Evolutionary conservation across 1,139 yeast genomes (phyloP).

Genomic region (Yamadazyma dendronema): DNA sequence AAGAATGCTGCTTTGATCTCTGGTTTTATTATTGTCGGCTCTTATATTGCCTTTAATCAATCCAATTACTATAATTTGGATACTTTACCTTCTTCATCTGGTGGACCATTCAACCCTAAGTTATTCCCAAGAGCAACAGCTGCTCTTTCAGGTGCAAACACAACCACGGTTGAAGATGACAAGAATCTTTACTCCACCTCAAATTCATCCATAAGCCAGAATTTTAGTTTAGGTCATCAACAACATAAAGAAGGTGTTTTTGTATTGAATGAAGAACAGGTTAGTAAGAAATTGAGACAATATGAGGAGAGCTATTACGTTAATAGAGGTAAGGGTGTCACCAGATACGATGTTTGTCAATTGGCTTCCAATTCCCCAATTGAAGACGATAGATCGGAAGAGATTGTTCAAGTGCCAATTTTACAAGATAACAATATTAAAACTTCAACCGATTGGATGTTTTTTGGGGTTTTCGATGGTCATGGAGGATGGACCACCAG

Average conservation of each 20-base stretch:
- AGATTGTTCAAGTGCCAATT: conserved; percentile 78
- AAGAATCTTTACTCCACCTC: conserved; percentile 42
- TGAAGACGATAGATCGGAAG: conserved; percentile 91
- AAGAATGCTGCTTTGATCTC: conserved; percentile 43
- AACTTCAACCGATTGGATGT: conserved; percentile 81
- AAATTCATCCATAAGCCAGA: conserved; percentile 41
- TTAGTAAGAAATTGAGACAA: conserved; percentile 64
- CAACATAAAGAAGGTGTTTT: conserved; percentile 45
- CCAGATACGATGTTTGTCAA: conserved; percentile 89
- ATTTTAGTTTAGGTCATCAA: conserved; percentile 41
- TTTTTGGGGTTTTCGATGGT: conserved; percentile 95
- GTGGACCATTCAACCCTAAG: conserved; percentile 13
- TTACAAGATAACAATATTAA: conserved; percentile 51
- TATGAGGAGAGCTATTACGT: conserved; percentile 79
- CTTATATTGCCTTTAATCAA: conserved; percentile 42
- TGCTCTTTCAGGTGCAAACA: not conserved
- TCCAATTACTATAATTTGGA: conserved; percentile 44
- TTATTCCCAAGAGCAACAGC: conserved; percentile 12
- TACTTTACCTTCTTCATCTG: conserved; percentile 31
- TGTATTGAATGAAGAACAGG: conserved; percentile 70
- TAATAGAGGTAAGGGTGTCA: conserved; percentile 84
- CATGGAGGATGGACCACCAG: conserved; percentile 97
- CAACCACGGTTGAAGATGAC: conserved; percentile 16
- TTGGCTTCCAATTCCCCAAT: conserved; percentile 90
- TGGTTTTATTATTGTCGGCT: conserved; percentile 47